phyloP scores from a whole-genome alignment of 176 grass and related monocot genomes.

The Oryza glaberrima region DNA sequence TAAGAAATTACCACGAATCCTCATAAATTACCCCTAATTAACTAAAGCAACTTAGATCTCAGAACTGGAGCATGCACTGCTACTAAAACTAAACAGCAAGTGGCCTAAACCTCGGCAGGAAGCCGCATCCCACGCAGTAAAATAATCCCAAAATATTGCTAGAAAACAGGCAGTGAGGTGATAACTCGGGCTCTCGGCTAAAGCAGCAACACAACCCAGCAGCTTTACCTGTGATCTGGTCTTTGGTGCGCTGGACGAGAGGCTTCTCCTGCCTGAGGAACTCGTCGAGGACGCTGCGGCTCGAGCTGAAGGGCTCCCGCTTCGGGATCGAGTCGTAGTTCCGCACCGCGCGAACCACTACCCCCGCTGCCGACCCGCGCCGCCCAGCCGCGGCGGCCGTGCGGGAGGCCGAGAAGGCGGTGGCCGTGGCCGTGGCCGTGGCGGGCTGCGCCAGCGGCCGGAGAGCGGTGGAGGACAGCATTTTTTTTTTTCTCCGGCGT shows the following conservation, averaged over 20 bases:
- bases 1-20: no score
- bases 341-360: constrained; percentile 50
- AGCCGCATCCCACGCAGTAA: constrained; percentile 34
- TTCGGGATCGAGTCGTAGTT: constrained; percentile 78
- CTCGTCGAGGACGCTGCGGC: constrained; percentile 63
- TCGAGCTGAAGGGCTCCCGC: constrained; percentile 69
- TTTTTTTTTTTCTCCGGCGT: constrained; percentile 8
- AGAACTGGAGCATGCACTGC: neutral
- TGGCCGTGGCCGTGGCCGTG: neutral
- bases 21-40: neutral
- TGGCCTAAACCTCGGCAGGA: constrained; percentile 1
- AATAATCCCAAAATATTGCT: neutral
- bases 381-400: neutral
- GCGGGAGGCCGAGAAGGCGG: neutral
- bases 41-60: neutral
- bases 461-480: constrained; percentile 64
- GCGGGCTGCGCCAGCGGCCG: constrained; percentile 32
- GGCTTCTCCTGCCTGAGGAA: constrained; percentile 63
- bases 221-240: constrained; percentile 65
- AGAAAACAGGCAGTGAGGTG: neutral
- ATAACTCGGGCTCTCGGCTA: neutral
- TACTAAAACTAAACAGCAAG: neutral
- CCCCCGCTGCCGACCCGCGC: neutral
- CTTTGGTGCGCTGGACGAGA: constrained; percentile 67
- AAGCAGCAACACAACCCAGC: no score